Base-by-base conservation (phyloP, 2,329 filamentous ascomycete genomes). In the Bretziella fagacearum region DNA sequence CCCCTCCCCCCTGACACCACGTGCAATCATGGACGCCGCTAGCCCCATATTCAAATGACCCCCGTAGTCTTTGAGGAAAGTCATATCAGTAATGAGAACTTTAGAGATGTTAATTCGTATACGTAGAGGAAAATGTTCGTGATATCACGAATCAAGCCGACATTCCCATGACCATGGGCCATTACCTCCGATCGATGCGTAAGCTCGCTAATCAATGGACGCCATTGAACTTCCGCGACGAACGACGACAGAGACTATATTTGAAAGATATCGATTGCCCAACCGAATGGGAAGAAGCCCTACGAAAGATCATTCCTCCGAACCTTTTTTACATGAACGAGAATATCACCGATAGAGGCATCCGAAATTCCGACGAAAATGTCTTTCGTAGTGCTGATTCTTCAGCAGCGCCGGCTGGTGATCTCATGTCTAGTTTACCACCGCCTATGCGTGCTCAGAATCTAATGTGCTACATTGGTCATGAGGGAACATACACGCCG, bases 211-310 rank as follows among this genome's bases (percentile, higher is more conserved):
- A 89, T 44, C 85, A 93, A 58, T 93, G 84, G 68, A 81, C 70
- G 6, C 66, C 74, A 0, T 71, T 69, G 40, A 89, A 84, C 53
- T 94, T 81, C 59, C 79, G 79, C 51, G 82, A 93, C 53, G 77
- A 84, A 52, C 74, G 76, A 30, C 71, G 83, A 18, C 91, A 98
- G 59, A 77, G 91, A 10, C 75, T 96, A 1, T 98, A 98, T 59
- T 65, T 96, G 20, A 98, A 98, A 58, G 91, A 98, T 58, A 95
- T 98, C 50, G 91, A 98, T 60, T 95, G 87, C 55, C 91, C 91
- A 0, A 65, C 72, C 1, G 78, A 89, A 49, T 98, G 91, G 91
- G 77, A 80, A 44, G 73, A 89, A 23, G 79, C 83, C 49, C 65
- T 98, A 15, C 76, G 77, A 53, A 79, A 81, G 43, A 66, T 84